phyloP scores from a whole-genome alignment of 2,329 filamentous ascomycete genomes.

The Phialophora verrucosa region DNA sequence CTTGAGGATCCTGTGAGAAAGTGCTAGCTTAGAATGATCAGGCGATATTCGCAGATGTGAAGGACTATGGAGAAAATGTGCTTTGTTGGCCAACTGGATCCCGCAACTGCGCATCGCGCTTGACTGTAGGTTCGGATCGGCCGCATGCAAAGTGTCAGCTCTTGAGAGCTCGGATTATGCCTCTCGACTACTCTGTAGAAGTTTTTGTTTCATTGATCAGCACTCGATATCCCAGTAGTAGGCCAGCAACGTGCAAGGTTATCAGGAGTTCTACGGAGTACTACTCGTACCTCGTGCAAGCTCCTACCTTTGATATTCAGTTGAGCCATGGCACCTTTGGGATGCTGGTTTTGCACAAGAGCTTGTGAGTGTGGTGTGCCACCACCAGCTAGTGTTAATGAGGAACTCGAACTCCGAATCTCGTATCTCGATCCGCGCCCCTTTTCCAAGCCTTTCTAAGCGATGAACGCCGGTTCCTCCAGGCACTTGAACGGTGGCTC shows the following conservation, averaged over 20 bases:
- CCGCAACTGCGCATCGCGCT: not conserved
- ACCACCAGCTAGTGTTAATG: not conserved
- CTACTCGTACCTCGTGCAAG: too few relatives aligned
- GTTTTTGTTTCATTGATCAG: too few relatives aligned
- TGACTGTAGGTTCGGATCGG: not conserved
- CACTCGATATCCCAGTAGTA: too few relatives aligned
- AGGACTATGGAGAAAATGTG: not conserved
- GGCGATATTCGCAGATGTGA: not conserved
- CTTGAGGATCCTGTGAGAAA: not conserved
- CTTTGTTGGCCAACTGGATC: not conserved
- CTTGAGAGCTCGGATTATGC: too few relatives aligned
- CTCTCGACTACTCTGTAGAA: too few relatives aligned
- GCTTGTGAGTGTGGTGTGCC: not conserved
- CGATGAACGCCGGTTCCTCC: not conserved
- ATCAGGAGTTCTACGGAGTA: too few relatives aligned
- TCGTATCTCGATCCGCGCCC: not conserved
- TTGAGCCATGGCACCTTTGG: not conserved
- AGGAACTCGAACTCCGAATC: not conserved
- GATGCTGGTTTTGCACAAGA: not conserved
- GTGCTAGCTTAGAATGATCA: not conserved
- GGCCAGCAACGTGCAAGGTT: too few relatives aligned
- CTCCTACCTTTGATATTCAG: not conserved
- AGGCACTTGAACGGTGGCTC: not conserved
- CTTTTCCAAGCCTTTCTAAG: not conserved
- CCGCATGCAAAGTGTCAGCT: too few relatives aligned